phyloP scores from a whole-genome alignment of 257 asterid genomes.

The Solanum bulbocastanum region DNA sequence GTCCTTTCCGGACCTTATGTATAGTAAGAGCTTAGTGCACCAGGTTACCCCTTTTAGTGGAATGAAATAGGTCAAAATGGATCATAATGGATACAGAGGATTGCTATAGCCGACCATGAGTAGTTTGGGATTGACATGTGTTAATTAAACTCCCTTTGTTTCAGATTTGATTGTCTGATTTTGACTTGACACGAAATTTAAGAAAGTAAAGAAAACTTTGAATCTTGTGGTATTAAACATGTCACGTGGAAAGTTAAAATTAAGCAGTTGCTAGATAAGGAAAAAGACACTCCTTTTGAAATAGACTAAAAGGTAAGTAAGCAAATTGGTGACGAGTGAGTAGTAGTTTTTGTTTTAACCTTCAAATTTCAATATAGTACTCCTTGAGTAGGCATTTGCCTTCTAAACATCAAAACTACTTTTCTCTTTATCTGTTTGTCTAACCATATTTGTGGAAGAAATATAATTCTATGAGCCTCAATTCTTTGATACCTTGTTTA shows the following conservation, averaged over 20 bases:
- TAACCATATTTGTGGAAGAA: neutral
- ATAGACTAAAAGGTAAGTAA: neutral
- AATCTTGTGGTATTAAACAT: neutral
- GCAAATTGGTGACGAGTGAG: neutral
- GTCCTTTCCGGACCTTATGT: neutral
- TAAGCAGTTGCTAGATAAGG: neutral
- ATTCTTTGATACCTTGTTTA: neutral
- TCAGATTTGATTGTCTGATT: no score
- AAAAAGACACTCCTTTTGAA: neutral
- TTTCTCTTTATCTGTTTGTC: neutral
- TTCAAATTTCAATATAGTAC: neutral
- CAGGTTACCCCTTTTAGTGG: neutral
- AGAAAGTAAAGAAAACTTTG: neutral
- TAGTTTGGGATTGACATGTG: neutral
- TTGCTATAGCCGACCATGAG: neutral
- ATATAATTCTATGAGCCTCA: neutral
- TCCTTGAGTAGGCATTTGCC: neutral
- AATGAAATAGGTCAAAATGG: neutral
- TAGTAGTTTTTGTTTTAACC: neutral
- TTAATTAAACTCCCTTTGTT: neutral
- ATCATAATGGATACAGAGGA: neutral
- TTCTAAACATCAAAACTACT: neutral
- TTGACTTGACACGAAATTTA: neutral
- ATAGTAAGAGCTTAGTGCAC: neutral
- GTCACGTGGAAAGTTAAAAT: no score